Evolutionary conservation across 345 rosid genomes (phyloP), one percentile per base, ranked within the genome.

Genomic region (Lepidium aucheri): DNA sequence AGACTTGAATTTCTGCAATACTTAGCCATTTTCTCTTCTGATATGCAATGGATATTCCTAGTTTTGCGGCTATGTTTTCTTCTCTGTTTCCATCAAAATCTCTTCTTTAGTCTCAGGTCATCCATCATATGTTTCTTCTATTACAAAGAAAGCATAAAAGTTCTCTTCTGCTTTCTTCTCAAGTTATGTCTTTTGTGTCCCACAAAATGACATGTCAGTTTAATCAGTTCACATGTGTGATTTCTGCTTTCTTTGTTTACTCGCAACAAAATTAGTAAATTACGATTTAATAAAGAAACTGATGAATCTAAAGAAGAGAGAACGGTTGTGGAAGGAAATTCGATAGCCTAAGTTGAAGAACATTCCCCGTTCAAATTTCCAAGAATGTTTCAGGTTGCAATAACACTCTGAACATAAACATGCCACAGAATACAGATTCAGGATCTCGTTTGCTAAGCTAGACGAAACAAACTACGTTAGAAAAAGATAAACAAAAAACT

Each of bases 41-140:
- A 22, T 51, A 73, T 73, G 76, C 76, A 73, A 65, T 58, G 76
- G 76, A 73, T 65, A 73, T 73, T 50, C 76, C 16, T 58, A 73
- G 76, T 73, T 73, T 73, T 51, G 67, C 50, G 67, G 76, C 72
- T 65, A 65, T 73, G 72, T 65, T 26, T 26, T 4, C 32, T 59
- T 73, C 15, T 59, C n/a, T n/a, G n/a, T 42, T 42, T 73, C 3
- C 50, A 52, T 42, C 60, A 50, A 50, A 57, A 36, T 49, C 71
- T 51, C 76, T 51, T 73, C 76, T 73, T 73, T 51, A 24, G 72
- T 35, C 62, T 65, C 53, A 73, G 76, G 72, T n/a, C n/a, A n/a
- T n/a, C n/a, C n/a, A n/a, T 73, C 62, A 36, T 60, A 67, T 38
- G 63, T 53, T 67, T 53, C 73, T 74, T 74, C 73, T 67, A 52